Base-by-base conservation (phyloP, 805 yeast species). In the Candida caryicola region DNA sequence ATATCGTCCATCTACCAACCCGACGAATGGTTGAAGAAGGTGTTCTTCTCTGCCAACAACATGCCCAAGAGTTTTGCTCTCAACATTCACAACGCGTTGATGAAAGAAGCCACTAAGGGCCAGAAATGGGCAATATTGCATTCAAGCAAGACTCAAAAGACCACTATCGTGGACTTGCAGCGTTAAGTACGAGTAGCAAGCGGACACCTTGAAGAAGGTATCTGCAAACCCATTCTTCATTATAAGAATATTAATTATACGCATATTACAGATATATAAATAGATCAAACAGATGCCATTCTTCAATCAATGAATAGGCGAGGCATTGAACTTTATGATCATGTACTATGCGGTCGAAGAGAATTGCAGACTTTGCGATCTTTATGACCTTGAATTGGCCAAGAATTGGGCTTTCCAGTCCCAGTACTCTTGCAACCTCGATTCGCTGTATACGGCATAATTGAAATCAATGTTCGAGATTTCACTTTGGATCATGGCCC, bases 11-110 rank as follows among this genome's bases (percentile, higher is more conserved):
- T 87, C n/a, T 69, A 72, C 19, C 88, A 79, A 45, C 81, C 79
- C 34, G 95, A 87, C 44, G 91, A 86, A 70, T 82, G 88, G 87
- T 66, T 82, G 36, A 74, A 95, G 50, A 84, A 85, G 48, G 88
- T 91, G 4, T 85, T 90, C 5, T 88, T 91, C 14, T 77, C 84
- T 2, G 55, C 59, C 12, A 80, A 86, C n/a, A 85, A 79, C 50
- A 69, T 93, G 3, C 95, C 95, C 12, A 73, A 88, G 57, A 87
- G 89, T 38, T 90, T 84, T 62, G 82, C 91, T 7, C 64, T 77
- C 14, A 81, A 79, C 40, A 82, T 93, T 10, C 84, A 84, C 57
- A 79, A 76, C 45, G 77, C 87, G 1, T 69, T 91, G 34, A 66
- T 75, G 3, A 87, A 82, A 49, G 98, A 91, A 49, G 79, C 83